Conservation (phyloP, 805 yeast genomes). For the Lipomyces kockii region DNA sequence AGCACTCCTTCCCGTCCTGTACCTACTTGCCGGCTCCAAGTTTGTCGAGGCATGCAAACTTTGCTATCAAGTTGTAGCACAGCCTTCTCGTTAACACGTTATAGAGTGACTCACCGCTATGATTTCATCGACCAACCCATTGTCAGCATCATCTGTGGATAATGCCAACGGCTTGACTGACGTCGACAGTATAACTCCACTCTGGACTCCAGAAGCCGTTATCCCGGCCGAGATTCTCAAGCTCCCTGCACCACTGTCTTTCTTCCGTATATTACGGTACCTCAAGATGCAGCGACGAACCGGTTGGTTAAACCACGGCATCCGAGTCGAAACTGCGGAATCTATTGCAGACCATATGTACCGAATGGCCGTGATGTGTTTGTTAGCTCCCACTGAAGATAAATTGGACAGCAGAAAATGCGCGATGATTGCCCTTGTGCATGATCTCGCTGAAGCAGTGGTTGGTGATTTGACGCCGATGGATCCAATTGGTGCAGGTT, state of each 20-base stretch:
- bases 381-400: constrained; percentile 59
- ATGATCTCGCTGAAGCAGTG: constrained; percentile 90
- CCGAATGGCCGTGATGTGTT: constrained; percentile 81
- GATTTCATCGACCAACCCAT: background rate
- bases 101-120: background rate
- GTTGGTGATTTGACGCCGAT: constrained; percentile 95
- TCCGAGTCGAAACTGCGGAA: constrained; percentile 47
- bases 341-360: constrained; percentile 86
- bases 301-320: constrained; percentile 85
- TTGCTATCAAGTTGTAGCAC: background rate
- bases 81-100: background rate
- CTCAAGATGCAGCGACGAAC: constrained; percentile 83
- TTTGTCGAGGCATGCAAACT: background rate
- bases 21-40: background rate
- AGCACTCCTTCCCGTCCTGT: background rate
- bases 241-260: constrained; percentile 35
- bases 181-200: background rate
- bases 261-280: constrained; percentile 32
- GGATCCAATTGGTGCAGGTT: constrained; percentile 65
- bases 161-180: background rate
- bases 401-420: constrained; percentile 67
- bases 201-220: constrained; percentile 42
- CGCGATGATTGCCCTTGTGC: constrained; percentile 83
- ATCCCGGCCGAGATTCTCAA: constrained; percentile 51
- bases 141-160: background rate